Base-by-base conservation (phyloP, 768 basidiomycete species). In the Serpula lacrymans region DNA sequence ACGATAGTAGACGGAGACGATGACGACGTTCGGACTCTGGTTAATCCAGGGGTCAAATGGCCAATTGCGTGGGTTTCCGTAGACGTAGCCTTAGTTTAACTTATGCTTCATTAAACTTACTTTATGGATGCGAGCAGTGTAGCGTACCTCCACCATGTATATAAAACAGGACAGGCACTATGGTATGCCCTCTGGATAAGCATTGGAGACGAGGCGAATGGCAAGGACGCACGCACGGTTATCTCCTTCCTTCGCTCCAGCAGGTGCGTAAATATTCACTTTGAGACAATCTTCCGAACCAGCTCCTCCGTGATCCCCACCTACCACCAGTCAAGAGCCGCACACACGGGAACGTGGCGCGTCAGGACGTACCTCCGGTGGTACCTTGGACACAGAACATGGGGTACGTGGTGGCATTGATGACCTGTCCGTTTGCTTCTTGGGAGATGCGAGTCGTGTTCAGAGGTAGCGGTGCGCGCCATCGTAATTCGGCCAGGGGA, bases 261-360 rank as follows among this genome's bases (percentile, higher is more conserved):
- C 59, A 2, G 82, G 81, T 8, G 76, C 59, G 42, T 82, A 83
- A 10, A 84, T 67, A 52, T 84, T 80, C n/a, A 82, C 62, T 34
- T 82, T 82, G 24, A 84, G 57, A 47, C 80, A 84, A 46, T 83
- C 80, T 58, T 84, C 81, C 30, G 72, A 75, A 9, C 82, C 81
- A 10, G 78, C 77, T 21, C 81, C 80, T 34, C 81, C 80, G 17
- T 73, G 68, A 50, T 79, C 79, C 7, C 74, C 75, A 14, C 33
- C 75, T 80, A 28, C 6, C 20, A 14, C 24, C 3, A 38, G n/a
- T n/a, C n/a, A n/a, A n/a, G n/a, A n/a, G n/a, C n/a, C n/a, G n/a
- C n/a, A n/a, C n/a, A n/a, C n/a, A n/a, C n/a, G n/a, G n/a, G n/a
- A n/a, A n/a, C n/a, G n/a, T n/a, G n/a, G n/a, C n/a, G n/a, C n/a